phyloP scores from a whole-genome alignment of 2,329 filamentous ascomycete species.

The Neonectria neomacrospora region DNA sequence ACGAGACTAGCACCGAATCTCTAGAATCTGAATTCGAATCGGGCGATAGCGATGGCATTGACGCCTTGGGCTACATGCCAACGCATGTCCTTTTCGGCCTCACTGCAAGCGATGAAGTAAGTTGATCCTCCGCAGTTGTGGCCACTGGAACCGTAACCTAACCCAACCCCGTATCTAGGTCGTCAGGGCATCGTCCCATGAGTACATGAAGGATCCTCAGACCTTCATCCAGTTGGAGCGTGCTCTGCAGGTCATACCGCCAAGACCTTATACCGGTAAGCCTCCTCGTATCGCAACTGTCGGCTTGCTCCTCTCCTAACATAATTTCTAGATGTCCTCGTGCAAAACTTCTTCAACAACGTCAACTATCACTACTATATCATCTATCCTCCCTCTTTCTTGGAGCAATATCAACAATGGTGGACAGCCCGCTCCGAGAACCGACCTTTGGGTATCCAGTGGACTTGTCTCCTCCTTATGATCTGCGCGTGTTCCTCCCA shows the following conservation, averaged over 20 bases:
- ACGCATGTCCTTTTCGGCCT: conserved; percentile 48
- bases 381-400: conserved; percentile 50
- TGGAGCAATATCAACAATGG: conserved; percentile 52
- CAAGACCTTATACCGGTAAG: conserved; percentile 50
- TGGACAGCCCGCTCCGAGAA: conserved; percentile 46
- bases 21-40: conserved; percentile 40
- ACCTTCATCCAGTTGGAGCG: conserved; percentile 47
- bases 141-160: not conserved
- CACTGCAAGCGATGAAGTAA: conserved; percentile 41
- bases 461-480: conserved; percentile 53
- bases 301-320: conserved; percentile 14
- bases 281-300: not conserved
- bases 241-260: conserved; percentile 48
- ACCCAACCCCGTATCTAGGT: conserved; percentile 13
- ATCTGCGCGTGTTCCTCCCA: conserved; percentile 53
- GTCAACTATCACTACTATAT: conserved; percentile 55
- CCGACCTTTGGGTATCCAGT: conserved; percentile 49
- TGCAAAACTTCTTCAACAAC: conserved; percentile 52
- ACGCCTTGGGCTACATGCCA: conserved; percentile 51
- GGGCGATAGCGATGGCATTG: conserved; percentile 45
- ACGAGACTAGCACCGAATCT: conserved; percentile 31
- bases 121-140: conserved; percentile 4
- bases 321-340: conserved; percentile 46
- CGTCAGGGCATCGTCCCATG: conserved; percentile 32
- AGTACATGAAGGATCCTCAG: conserved; percentile 37